Conservation (phyloP, 768 basidiomycete genomes). For the Termitomyces sp. region DNA sequence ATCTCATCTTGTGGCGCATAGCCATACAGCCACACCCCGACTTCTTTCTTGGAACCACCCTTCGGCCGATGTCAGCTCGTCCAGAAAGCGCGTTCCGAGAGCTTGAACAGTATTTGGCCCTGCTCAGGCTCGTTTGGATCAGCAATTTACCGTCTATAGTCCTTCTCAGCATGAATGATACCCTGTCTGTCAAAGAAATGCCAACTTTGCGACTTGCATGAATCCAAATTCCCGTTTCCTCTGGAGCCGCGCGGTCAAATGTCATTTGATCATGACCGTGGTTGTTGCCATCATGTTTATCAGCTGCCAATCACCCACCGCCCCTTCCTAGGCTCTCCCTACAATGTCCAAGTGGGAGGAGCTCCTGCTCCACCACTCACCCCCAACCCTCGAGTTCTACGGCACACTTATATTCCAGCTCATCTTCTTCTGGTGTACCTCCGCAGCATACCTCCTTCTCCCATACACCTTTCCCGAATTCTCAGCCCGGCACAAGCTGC, state of each 20-base stretch:
- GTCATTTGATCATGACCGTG: too few species aligned
- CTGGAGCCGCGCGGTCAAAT: too few species aligned
- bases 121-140: too few species aligned
- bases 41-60: neutral
- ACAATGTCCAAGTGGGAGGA: constrained; percentile 5
- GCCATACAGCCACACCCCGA: too few species aligned
- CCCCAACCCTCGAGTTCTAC: constrained; percentile 17
- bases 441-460: constrained; percentile 18
- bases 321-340: too few species aligned
- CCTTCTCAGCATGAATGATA: too few species aligned
- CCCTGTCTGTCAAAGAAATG: neutral
- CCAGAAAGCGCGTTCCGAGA: too few species aligned
- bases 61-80: neutral
- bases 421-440: constrained; percentile 20
- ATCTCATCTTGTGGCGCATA: neutral
- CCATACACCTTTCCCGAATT: constrained; percentile 18
- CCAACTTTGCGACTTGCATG: neutral
- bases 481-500: constrained; percentile 20
- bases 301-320: neutral
- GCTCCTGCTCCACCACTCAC: constrained; percentile 10
- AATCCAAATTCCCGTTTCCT: too few species aligned
- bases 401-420: constrained; percentile 19
- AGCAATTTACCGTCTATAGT: too few species aligned
- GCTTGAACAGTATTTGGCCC: too few species aligned
- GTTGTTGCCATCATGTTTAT: neutral